Evolutionary conservation across 352 stramenopile genomes (phyloP), one percentile per base, ranked within the genome.

Genomic region (Chrysophaeum taylorii): DNA sequence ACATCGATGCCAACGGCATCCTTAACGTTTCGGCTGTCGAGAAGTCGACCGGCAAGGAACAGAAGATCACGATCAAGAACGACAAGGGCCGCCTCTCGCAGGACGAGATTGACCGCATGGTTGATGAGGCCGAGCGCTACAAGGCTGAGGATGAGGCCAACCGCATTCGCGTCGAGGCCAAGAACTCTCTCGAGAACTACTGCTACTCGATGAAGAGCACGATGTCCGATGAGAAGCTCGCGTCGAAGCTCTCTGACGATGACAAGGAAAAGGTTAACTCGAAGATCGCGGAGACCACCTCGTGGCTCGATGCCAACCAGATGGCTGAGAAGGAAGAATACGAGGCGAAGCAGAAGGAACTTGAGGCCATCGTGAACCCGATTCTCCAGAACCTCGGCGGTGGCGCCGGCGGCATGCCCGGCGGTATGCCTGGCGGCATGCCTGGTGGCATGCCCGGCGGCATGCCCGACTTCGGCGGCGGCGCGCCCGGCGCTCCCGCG

Each of bases 11-110:
- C 45, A 89, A 90, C 73, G 92, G 92, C 48, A 91, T 96, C 76
- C 84, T 98, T 42, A 93, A 93, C 69, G 92, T 98, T 53, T 93
- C 85, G 62, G 94, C 94, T 18, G 76, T 92, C 54, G 83, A 94
- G 79, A 94, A 95, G 81, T 85, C 76, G 50, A 96, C 89, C 37
- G 87, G 88, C 54, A 93, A 93, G 79, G 86, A 93, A 71, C 87
- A 93, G 74, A 94, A 96, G 84, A 96, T 95, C 69, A 95, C 87
- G 68, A 96, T 96, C 80, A 95, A 86, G 64, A 95, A 95, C 80
- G 88, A 96, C 75, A 95, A 94, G 76, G 89, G 89, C 23, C 87
- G 89, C 35, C 81, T 96, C 27, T 92, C 83, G 60, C 85, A 92
- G 68, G 83, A 92, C 14, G 89, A 96, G 68, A 94, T 96, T 78